Evolutionary conservation across 768 basidiomycete genomes (phyloP), one percentile per base, ranked within the genome.

Genomic region (Dentipellis sp.): DNA sequence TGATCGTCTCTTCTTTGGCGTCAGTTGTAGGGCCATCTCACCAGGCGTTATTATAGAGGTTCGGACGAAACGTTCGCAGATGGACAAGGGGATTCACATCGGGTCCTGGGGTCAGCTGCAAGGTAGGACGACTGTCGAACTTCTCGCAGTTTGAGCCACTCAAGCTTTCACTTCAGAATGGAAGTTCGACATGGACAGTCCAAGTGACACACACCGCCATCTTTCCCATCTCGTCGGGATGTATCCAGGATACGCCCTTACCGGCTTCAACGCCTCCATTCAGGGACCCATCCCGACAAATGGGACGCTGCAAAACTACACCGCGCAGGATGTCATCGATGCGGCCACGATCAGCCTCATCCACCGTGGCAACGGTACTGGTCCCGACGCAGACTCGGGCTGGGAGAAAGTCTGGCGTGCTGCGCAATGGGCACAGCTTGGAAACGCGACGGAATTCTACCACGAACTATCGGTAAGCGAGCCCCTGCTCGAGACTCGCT

Each of bases 361-460:
- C 17, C 82, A 86, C 61, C 77, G 87, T 54, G 87, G 88, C 3
- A 80, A 83, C 55, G 87, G 87, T 4, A 86, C 79, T 0, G 86
- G 83, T 1, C 78, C 82, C 10, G 87, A 88, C 65, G 86, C 78
- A 2, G 82, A 89, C 66, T 69, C 84, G 1, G 86, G 87, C 3
- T 90, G 87, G 88, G 87, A 84, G 70, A 90, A 89, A 64, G 78
- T 79, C 36, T 88, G 86, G 87, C 76, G 87, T 54, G 84, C 87
- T 2, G 86, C 86, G 4, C 67, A 71, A 8, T 89, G 86, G 86
- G 88, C 87, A 7, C 86, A 89, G 63, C 74, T 89, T 2, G 73
- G 72, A 21, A 77, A 87, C 53, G 72, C 73, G 17, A 66, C 65
- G 35, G 72, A 73, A 56, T 89, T 82, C 65, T 89, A 88, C 66